Conservation (phyloP, 2,329 filamentous ascomycete genomes). For the Colletotrichum musicola region DNA sequence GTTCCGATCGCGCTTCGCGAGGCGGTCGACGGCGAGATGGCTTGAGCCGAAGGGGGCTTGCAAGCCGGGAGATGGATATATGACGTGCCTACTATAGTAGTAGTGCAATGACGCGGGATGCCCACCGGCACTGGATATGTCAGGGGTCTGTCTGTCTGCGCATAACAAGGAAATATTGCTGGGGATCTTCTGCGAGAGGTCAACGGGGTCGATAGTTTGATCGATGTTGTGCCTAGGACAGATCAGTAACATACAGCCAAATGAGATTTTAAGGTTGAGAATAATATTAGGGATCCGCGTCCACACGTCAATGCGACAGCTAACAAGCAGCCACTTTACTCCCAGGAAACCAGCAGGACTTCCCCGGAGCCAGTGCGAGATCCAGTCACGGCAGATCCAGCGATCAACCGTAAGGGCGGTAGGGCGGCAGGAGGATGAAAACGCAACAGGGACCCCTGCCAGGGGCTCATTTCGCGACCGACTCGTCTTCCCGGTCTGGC, state of each 20-base stretch:
- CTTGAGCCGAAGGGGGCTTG: not conserved
- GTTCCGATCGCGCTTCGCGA: slow-evolving; percentile 56
- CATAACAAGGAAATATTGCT: not conserved
- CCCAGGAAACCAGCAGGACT: not conserved
- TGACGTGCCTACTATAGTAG: no score
- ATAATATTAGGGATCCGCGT: not conserved
- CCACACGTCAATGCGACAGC: not conserved
- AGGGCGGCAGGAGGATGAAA: not conserved
- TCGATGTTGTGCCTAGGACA: not conserved
- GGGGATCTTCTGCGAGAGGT: not conserved
- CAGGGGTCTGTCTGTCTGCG: not conserved
- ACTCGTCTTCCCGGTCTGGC: slow-evolving; percentile 3
- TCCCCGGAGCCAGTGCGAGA: not conserved
- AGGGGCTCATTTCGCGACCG: slow-evolving; percentile 32
- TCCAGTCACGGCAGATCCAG: not conserved
- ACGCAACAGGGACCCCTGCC: slow-evolving; percentile 23
- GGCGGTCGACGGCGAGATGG: slow-evolving; percentile 38
- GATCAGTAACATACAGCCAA: not conserved
- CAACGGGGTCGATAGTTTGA: slow-evolving; percentile 18
- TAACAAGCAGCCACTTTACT: not conserved
- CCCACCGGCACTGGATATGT: not conserved
- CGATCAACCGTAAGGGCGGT: slow-evolving; percentile 12
- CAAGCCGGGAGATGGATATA: not conserved
- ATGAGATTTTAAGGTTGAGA: slow-evolving; percentile 10
- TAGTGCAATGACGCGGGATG: not conserved